Evolutionary conservation across 2,329 filamentous ascomycete species (phyloP).

Genomic region (Fusarium palustre): DNA sequence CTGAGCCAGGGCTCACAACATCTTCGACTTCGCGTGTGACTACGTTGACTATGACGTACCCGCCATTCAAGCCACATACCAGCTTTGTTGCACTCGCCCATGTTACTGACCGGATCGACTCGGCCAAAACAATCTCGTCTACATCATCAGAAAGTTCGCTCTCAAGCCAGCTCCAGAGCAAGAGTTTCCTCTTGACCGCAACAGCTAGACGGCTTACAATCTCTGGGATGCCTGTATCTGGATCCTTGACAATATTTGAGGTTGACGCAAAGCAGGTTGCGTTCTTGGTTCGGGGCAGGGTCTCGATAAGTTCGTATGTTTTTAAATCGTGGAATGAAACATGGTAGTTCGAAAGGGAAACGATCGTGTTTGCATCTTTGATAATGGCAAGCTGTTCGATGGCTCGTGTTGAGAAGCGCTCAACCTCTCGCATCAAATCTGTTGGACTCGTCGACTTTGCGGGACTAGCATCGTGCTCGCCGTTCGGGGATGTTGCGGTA

Average conservation of each 20-base stretch:
- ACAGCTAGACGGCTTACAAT: slow-evolving; percentile 94
- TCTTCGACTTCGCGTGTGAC: slow-evolving; percentile 79
- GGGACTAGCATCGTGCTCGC: slow-evolving; percentile 48
- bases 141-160: slow-evolving; percentile 84
- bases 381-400: slow-evolving; percentile 96
- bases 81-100: slow-evolving; percentile 91
- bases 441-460: slow-evolving; percentile 67
- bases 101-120: slow-evolving; percentile 86
- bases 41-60: slow-evolving; percentile 90
- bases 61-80: slow-evolving; percentile 89
- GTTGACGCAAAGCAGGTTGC: slow-evolving; percentile 92
- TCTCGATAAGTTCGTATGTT: slow-evolving; percentile 84
- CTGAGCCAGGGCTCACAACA: slow-evolving; percentile 80
- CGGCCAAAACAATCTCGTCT: slow-evolving; percentile 81
- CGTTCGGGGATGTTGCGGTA: slow-evolving; percentile 46
- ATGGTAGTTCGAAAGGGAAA: slow-evolving; percentile 90
- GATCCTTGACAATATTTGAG: slow-evolving; percentile 93
- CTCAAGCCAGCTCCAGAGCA: slow-evolving; percentile 96
- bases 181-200: slow-evolving; percentile 87
- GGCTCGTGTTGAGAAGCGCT: slow-evolving; percentile 90
- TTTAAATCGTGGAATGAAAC: slow-evolving; percentile 91
- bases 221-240: slow-evolving; percentile 86
- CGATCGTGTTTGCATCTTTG: slow-evolving; percentile 91
- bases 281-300: slow-evolving; percentile 83
- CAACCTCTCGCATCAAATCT: slow-evolving; percentile 89